Conservation (phyloP, 169 alveolate genomes). For the Cryptosporidium sp. region DNA sequence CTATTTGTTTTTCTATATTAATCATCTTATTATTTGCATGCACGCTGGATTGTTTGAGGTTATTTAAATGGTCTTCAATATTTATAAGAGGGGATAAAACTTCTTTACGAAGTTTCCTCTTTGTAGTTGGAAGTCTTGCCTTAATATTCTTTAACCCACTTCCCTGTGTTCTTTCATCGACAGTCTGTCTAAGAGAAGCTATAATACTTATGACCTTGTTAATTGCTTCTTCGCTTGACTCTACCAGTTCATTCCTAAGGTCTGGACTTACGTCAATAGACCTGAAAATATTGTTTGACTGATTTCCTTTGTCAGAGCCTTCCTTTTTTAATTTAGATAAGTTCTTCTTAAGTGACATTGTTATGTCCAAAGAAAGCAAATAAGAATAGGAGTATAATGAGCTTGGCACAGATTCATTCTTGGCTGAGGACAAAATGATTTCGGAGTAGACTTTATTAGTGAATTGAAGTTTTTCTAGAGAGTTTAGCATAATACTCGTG, state of each 20-base stretch:
- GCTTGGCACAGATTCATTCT: slow-evolving; percentile 2
- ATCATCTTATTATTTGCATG: slow-evolving; percentile 14
- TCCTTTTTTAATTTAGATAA: background rate
- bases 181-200: slow-evolving; percentile 14
- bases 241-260: background rate
- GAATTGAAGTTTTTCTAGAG: slow-evolving; percentile 37
- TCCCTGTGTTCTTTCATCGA: slow-evolving; percentile 33
- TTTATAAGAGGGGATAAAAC: slow-evolving; percentile 24
- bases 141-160: slow-evolving; percentile 50
- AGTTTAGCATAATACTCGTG: slow-evolving; percentile 25
- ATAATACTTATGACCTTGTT: slow-evolving; percentile 9
- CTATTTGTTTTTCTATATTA: slow-evolving; percentile 35
- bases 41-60: slow-evolving; percentile 23
- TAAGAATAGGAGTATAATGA: slow-evolving; percentile 37
- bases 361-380: slow-evolving; percentile 44
- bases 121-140: slow-evolving; percentile 37
- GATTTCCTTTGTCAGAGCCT: background rate
- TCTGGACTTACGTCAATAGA: background rate
- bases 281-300: background rate
- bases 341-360: slow-evolving; percentile 20
- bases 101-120: slow-evolving; percentile 18
- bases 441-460: slow-evolving; percentile 39
- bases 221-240: slow-evolving; percentile 23
- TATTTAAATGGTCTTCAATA: slow-evolving; percentile 14
- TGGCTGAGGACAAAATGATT: slow-evolving; percentile 9